phyloP scores from a whole-genome alignment of 176 grass and related monocot species.

The sorghum (Sorghum bicolor) region Sorghum_bicolor_NCBIv3 NC_012871.2:58564001-58564500 shows the following conservation, averaged over 20 bases:
- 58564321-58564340: neutral
- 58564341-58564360: neutral
- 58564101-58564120: slow-evolving; percentile 51
- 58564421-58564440: slow-evolving; percentile 36
- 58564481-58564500: slow-evolving; percentile 47
- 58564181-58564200: neutral
- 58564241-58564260: neutral
- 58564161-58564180: neutral
- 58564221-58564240: neutral
- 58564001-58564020: slow-evolving; percentile 57
- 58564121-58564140: slow-evolving; percentile 42
- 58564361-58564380: neutral
- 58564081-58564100: slow-evolving; percentile 51
- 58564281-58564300: neutral
- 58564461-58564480: neutral
- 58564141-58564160: neutral
- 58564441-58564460: slow-evolving; percentile 18
- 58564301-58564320: neutral
- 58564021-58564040: slow-evolving; percentile 56
- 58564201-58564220: neutral
- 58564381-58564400: neutral
- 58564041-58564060: slow-evolving; percentile 79
- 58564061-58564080: slow-evolving; percentile 44
- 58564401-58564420: neutral
- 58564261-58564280: neutral